Conservation (phyloP, 768 basidiomycete genomes). For the Suillus decipiens region DNA sequence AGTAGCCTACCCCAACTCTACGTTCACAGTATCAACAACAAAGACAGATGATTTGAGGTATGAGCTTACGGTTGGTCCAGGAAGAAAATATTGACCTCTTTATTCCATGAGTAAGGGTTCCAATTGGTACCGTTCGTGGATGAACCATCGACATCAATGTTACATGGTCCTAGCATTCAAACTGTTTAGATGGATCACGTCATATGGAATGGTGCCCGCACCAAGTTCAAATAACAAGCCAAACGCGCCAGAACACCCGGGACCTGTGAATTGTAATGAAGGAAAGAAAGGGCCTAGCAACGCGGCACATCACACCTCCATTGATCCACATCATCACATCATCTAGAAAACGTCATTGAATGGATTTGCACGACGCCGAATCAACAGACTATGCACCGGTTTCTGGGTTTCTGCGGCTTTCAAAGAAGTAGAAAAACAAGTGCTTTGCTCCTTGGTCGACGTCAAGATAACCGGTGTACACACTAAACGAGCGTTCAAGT, state of each 20-base stretch:
- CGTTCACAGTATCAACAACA: neutral
- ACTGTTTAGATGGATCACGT: constrained; percentile 37
- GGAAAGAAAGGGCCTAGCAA: constrained; percentile 2
- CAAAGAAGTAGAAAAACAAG: constrained; percentile 64
- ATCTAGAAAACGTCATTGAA: constrained; percentile 33
- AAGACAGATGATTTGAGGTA: neutral
- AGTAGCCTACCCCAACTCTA: constrained; percentile 72
- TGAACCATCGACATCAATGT: constrained; percentile 56
- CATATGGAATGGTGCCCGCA: constrained; percentile 16
- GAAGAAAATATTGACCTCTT: constrained; percentile 69
- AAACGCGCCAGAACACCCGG: constrained; percentile 54
- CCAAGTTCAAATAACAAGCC: constrained; percentile 65
- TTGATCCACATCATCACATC: constrained; percentile 76
- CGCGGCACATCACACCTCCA: constrained; percentile 44
- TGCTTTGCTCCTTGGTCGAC: constrained; percentile 52
- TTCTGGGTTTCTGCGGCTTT: constrained; percentile 47
- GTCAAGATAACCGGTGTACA: constrained; percentile 51
- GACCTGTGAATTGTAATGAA: constrained; percentile 41
- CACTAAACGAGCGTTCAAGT: constrained; percentile 25
- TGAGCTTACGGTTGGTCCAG: constrained; percentile 58
- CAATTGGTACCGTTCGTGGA: constrained; percentile 61
- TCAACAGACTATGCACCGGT: constrained; percentile 28
- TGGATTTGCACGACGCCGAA: neutral
- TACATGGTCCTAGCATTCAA: constrained; percentile 51
- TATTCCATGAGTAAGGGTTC: constrained; percentile 69